These are phyloP conservation scores for Pleurotus djamor DNA, from an alignment of 768 basidiomycete species.

Conservation along the genomic window DNA sequence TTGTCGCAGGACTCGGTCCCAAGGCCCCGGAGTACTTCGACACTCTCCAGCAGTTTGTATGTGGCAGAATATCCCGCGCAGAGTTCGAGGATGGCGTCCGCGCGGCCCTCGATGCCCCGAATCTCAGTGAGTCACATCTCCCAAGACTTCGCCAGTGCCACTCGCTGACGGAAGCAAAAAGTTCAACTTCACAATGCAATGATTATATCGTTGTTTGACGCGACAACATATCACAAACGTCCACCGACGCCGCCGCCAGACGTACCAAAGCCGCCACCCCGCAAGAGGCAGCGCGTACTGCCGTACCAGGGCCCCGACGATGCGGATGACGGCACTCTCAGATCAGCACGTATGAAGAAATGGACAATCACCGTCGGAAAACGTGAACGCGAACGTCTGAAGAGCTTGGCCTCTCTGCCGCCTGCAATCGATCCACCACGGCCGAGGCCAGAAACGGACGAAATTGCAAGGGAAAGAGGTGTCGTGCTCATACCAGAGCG, in stretches of 20 bases:
- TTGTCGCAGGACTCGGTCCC: conserved; percentile 57
- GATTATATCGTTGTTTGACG: conserved; percentile 81
- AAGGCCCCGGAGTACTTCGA: conserved; percentile 63
- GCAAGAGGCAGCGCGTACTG: conserved; percentile 69
- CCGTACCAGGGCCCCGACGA: conserved; percentile 71
- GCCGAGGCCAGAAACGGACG: conserved; percentile 54
- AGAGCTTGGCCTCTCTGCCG: conserved; percentile 39
- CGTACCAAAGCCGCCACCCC: conserved; percentile 59
- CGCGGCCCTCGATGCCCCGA: conserved; percentile 56
- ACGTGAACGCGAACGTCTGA: conserved; percentile 73
- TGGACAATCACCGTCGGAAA: conserved; percentile 74
- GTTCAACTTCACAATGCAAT: conserved; percentile 84
- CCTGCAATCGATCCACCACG: conserved; percentile 37
- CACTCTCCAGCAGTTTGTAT: conserved; percentile 64
- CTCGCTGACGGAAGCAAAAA: conserved; percentile 18
- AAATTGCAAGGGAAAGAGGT: conserved; percentile 69
- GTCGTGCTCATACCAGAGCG: conserved; percentile 64
- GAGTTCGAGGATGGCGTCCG: conserved; percentile 78
- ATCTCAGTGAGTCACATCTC: conserved; percentile 30
- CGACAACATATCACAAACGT: conserved; percentile 65
- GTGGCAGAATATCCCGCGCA: conserved; percentile 62
- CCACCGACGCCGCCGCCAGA: conserved; percentile 65
- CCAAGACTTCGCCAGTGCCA: neutral
- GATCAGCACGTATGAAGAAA: conserved; percentile 65
- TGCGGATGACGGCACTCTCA: conserved; percentile 49